phyloP scores from a whole-genome alignment of 2,329 filamentous ascomycete species.

The Thermothelomyces thermophilus region DNA sequence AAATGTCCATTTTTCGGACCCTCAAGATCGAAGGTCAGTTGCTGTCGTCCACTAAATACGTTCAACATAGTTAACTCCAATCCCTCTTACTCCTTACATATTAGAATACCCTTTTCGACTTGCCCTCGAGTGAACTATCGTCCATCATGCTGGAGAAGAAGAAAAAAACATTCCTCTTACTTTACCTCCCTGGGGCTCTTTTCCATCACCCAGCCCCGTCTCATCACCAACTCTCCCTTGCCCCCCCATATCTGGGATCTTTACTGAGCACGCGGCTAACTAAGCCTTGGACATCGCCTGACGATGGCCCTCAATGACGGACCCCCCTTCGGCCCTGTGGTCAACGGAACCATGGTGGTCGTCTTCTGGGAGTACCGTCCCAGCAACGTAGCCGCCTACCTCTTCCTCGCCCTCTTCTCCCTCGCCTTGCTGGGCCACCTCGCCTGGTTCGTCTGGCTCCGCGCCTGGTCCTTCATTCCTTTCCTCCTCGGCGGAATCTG shows the following conservation, averaged over 20 bases:
- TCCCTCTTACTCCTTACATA: neutral
- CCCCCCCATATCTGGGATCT: too few relatives aligned
- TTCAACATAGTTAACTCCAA: too few relatives aligned
- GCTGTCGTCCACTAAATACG: too few relatives aligned
- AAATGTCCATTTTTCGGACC: conserved; percentile 8
- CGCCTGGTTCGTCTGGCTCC: conserved; percentile 7
- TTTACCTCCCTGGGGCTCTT: neutral
- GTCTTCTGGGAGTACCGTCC: conserved; percentile 19
- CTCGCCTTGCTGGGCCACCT: conserved; percentile 7
- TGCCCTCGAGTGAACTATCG: neutral
- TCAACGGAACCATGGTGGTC: conserved; percentile 17
- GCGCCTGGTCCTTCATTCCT: conserved; percentile 15
- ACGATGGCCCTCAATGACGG: conserved; percentile 1
- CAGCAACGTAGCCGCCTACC: conserved; percentile 14
- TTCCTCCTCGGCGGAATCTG: conserved; percentile 15
- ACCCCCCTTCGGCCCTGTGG: conserved; percentile 11
- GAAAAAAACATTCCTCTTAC: neutral
- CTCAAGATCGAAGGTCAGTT: neutral
- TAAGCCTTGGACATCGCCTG: neutral
- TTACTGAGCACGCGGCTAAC: neutral
- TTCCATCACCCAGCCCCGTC: neutral
- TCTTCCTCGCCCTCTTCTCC: conserved; percentile 18
- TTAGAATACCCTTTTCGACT: neutral
- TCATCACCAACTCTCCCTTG: neutral
- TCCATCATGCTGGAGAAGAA: neutral